phyloP scores from a whole-genome alignment of 305 asterid species.

The Plantago lanceolata region DNA sequence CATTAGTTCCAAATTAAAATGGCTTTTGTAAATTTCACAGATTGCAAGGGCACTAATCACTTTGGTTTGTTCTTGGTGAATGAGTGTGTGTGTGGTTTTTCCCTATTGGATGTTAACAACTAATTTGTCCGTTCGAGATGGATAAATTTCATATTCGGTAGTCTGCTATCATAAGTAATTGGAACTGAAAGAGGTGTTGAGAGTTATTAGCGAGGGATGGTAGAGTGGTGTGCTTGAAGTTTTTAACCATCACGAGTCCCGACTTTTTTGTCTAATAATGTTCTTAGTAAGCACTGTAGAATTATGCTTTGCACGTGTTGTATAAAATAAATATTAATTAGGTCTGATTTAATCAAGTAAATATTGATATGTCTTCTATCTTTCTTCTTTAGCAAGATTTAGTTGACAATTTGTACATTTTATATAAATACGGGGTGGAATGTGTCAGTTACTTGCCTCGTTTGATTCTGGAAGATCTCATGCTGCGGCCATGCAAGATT shows the following conservation, averaged over 20 bases:
- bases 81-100: neutral
- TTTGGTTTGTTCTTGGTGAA: slow-evolving; percentile 8
- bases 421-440: neutral
- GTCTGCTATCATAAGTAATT: slow-evolving; percentile 1
- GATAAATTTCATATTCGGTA: slow-evolving; percentile 16
- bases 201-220: neutral
- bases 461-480: slow-evolving; percentile 45
- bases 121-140: slow-evolving; percentile 20
- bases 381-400: neutral
- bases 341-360: slow-evolving; percentile 15
- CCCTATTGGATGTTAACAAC: slow-evolving; percentile 7
- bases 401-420: slow-evolving; percentile 1
- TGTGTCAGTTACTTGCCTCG: slow-evolving; percentile 36
- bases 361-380: neutral
- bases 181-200: slow-evolving; percentile 12
- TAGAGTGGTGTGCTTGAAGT: neutral
- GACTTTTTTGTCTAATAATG: neutral
- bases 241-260: neutral
- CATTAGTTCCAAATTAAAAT: neutral
- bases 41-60: slow-evolving; percentile 14
- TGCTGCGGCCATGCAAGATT: slow-evolving; percentile 39
- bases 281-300: slow-evolving; percentile 2
- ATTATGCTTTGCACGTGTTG: slow-evolving; percentile 6
- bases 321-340: slow-evolving; percentile 9
- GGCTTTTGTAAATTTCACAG: neutral